Percentiles rank a stretch among this genome's conserved stretches.
Evolutionary conservation across 805 yeast species (phyloP).

Genomic region (Osmozyma mogii): DNA sequence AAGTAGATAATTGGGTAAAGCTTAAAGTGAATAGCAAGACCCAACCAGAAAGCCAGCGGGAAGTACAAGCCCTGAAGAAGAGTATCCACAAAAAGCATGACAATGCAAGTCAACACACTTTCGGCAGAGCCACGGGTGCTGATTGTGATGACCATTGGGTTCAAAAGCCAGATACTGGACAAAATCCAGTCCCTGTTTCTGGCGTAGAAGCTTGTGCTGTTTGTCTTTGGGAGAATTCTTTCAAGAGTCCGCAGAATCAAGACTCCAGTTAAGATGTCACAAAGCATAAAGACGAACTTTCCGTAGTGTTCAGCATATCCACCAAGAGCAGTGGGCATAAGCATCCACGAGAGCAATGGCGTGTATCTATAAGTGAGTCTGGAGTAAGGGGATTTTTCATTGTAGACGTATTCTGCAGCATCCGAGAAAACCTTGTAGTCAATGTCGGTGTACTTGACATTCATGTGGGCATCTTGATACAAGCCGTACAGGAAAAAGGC

Average conservation of each 20-base stretch:
- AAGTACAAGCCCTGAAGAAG: constrained; percentile 22
- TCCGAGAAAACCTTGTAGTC: constrained; percentile 93
- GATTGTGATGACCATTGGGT: constrained; percentile 92
- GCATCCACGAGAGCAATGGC: constrained; percentile 78
- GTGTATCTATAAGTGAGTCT: constrained; percentile 92
- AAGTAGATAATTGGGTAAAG: constrained; percentile 86
- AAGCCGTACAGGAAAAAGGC: constrained; percentile 71
- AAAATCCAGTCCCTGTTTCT: constrained; percentile 37
- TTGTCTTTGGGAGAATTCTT: constrained; percentile 17
- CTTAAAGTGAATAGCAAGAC: constrained; percentile 80
- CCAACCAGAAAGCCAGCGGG: constrained; percentile 44
- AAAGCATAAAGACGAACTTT: constrained; percentile 63
- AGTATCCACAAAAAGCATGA: constrained; percentile 39
- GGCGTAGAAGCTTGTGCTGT: constrained; percentile 10
- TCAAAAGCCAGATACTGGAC: constrained; percentile 72
- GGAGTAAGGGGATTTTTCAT: constrained; percentile 61
- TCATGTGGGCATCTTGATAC: constrained; percentile 76
- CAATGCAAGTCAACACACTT: constrained; percentile 73
- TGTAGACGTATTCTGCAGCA: constrained; percentile 66
- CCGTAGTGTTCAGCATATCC: constrained; percentile 53
- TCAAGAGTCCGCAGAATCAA: constrained; percentile 23
- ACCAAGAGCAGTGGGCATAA: constrained; percentile 57
- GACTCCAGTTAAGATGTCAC: constrained; percentile 78
- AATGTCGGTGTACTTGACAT: constrained; percentile 84
- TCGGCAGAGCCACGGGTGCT: constrained; percentile 93